Evolutionary conservation across 2,329 filamentous ascomycete species (phyloP).

Genomic region (Corniculantispora saksenae): DNA sequence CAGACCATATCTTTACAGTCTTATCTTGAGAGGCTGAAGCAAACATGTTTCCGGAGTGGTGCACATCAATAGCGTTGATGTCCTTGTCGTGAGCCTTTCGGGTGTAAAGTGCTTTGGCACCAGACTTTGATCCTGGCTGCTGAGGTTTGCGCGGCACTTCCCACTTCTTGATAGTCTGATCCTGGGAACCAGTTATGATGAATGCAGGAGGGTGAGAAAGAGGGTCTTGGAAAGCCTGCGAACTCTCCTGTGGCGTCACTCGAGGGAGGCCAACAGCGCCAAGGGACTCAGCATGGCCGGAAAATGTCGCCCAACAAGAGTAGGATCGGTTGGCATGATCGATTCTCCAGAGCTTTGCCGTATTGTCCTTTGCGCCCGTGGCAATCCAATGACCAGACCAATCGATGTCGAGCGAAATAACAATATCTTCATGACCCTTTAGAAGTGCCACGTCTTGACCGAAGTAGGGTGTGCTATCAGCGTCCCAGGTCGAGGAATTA

Average conservation of each 20-base stretch:
- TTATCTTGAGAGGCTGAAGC: constrained; percentile 96
- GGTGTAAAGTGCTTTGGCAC: constrained; percentile 73
- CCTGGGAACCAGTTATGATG: constrained; percentile 88
- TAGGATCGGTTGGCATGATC: constrained; percentile 75
- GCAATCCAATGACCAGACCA: constrained; percentile 98
- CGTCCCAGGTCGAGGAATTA: constrained; percentile 25
- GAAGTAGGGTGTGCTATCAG: constrained; percentile 62
- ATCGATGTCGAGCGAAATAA: constrained; percentile 91
- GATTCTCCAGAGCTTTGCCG: constrained; percentile 84
- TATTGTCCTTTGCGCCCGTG: constrained; percentile 96
- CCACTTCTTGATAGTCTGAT: constrained; percentile 94
- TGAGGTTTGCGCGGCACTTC: constrained; percentile 65
- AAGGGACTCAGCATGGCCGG: constrained; percentile 90
- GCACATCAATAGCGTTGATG: constrained; percentile 90
- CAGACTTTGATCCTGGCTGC: constrained; percentile 48
- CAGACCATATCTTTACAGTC: constrained; percentile 95
- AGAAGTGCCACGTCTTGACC: constrained; percentile 85
- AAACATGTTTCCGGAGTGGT: constrained; percentile 74
- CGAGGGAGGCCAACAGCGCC: constrained; percentile 86
- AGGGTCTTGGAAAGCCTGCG: constrained; percentile 70
- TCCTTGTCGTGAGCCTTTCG: constrained; percentile 98
- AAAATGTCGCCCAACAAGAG: constrained; percentile 78
- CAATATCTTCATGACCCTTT: constrained; percentile 90
- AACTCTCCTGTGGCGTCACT: constrained; percentile 64
- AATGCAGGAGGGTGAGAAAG: constrained; percentile 80